These are phyloP conservation scores for Vaucheria bursata DNA, from an alignment of 352 stramenopile genomes.

Conservation along the genomic window DNA sequence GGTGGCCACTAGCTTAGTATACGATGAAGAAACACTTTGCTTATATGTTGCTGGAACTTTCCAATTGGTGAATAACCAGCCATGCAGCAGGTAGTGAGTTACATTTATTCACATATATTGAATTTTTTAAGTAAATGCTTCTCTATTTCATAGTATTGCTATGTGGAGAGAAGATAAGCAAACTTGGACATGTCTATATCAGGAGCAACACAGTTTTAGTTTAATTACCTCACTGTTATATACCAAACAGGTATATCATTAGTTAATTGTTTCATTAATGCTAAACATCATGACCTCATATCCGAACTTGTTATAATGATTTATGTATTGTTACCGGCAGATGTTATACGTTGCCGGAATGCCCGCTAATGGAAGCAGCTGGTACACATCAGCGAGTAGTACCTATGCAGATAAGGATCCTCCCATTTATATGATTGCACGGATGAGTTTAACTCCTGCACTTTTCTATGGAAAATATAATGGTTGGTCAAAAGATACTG, in stretches of 20 bases:
- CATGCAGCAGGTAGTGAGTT: slow-evolving; percentile 5
- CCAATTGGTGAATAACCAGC: slow-evolving; percentile 32
- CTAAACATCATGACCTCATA: neutral
- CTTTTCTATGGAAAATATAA: slow-evolving; percentile 37
- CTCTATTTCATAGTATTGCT: slow-evolving; percentile 6
- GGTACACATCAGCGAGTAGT: neutral
- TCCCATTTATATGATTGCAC: slow-evolving; percentile 26
- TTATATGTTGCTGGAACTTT: slow-evolving; percentile 41
- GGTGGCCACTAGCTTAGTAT: slow-evolving; percentile 22
- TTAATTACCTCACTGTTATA: slow-evolving; percentile 42
- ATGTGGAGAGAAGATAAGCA: slow-evolving; percentile 26
- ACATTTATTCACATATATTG: neutral
- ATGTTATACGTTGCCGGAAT: slow-evolving; percentile 38
- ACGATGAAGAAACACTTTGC: slow-evolving; percentile 18
- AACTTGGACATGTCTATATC: slow-evolving; percentile 41
- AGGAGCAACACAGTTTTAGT: slow-evolving; percentile 22
- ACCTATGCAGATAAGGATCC: neutral
- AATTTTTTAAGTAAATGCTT: neutral
- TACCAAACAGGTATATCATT: slow-evolving; percentile 2
- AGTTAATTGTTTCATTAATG: neutral
- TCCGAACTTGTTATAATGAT: too few relatives aligned
- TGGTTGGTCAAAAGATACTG: slow-evolving; percentile 3
- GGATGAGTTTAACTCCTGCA: slow-evolving; percentile 36
- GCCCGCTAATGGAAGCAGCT: slow-evolving; percentile 13
- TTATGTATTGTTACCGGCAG: neutral